Conservation (phyloP, 2,329 filamentous ascomycete species). For the Parascedosporium putredinis region DNA sequence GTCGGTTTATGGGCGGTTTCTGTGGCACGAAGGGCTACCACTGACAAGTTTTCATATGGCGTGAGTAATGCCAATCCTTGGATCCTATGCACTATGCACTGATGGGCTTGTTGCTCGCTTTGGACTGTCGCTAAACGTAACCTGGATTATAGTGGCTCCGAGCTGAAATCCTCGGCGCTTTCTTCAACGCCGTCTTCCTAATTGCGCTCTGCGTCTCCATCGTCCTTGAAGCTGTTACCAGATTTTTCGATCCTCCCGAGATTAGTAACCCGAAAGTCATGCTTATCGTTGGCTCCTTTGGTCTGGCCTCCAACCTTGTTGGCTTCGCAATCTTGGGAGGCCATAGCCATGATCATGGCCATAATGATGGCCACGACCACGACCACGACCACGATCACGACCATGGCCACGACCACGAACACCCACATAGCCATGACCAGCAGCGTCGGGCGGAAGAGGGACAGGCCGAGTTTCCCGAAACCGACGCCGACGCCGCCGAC, state of each 20-base stretch:
- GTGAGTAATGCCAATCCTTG: too few relatives aligned
- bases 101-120: background rate
- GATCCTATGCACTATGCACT: background rate
- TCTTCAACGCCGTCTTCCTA: slow-evolving; percentile 95
- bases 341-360: slow-evolving; percentile 74
- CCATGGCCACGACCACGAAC: slow-evolving; percentile 20
- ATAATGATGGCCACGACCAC: slow-evolving; percentile 40
- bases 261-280: slow-evolving; percentile 80
- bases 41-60: slow-evolving; percentile 91
- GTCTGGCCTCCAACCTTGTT: slow-evolving; percentile 77
- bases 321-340: slow-evolving; percentile 89
- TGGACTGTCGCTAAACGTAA: background rate
- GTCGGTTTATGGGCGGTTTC: slow-evolving; percentile 95
- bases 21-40: slow-evolving; percentile 72
- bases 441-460: slow-evolving; percentile 40
- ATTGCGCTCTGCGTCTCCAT: slow-evolving; percentile 95
- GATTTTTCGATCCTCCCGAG: slow-evolving; percentile 82
- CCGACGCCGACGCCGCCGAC: slow-evolving; percentile 36
- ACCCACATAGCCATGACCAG: slow-evolving; percentile 17
- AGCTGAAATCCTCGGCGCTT: slow-evolving; percentile 88
- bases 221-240: slow-evolving; percentile 85
- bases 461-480: slow-evolving; percentile 31
- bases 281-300: slow-evolving; percentile 77
- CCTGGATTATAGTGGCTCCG: slow-evolving; percentile 67
- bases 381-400: slow-evolving; percentile 29